Conservation (phyloP, 306 rosid species). For the Crataegus laevigata region DNA sequence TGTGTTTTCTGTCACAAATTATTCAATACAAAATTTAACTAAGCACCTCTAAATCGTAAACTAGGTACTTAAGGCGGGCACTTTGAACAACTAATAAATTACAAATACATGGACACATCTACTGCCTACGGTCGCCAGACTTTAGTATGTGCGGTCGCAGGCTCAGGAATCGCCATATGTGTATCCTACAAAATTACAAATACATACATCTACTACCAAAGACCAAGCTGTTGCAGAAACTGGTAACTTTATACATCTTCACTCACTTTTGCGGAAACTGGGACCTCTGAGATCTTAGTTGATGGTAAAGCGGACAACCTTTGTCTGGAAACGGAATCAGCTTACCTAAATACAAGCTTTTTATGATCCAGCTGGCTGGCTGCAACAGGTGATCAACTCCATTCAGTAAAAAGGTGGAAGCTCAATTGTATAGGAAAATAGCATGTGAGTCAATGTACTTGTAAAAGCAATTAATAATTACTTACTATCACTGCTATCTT, state of each 20-base stretch:
- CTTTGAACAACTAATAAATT: too few species aligned
- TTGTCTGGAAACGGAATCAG: slow-evolving; percentile 44
- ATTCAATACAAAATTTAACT: too few species aligned
- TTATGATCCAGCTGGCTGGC: slow-evolving; percentile 70
- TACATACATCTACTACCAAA: slow-evolving; percentile 6
- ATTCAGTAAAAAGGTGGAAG: background rate
- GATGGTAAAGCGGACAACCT: slow-evolving; percentile 10
- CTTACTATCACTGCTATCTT: slow-evolving; percentile 57
- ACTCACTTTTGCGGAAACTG: slow-evolving; percentile 24
- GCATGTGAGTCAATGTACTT: background rate
- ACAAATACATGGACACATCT: too few species aligned
- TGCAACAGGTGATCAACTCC: slow-evolving; percentile 26
- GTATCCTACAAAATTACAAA: background rate
- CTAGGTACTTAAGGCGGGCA: too few species aligned
- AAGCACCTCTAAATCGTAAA: too few species aligned
- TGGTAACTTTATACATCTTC: slow-evolving; percentile 38
- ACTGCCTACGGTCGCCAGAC: background rate
- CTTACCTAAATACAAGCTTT: slow-evolving; percentile 67
- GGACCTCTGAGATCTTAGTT: slow-evolving; percentile 22
- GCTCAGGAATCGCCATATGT: background rate
- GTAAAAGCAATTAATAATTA: background rate
- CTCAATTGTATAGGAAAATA: background rate
- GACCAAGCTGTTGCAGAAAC: slow-evolving; percentile 10
- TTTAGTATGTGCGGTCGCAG: too few species aligned
- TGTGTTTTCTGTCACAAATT: background rate